These are phyloP conservation scores for Alternaria angustiovoidea DNA, from an alignment of 2,329 filamentous ascomycete genomes.

Conservation along the genomic window DNA sequence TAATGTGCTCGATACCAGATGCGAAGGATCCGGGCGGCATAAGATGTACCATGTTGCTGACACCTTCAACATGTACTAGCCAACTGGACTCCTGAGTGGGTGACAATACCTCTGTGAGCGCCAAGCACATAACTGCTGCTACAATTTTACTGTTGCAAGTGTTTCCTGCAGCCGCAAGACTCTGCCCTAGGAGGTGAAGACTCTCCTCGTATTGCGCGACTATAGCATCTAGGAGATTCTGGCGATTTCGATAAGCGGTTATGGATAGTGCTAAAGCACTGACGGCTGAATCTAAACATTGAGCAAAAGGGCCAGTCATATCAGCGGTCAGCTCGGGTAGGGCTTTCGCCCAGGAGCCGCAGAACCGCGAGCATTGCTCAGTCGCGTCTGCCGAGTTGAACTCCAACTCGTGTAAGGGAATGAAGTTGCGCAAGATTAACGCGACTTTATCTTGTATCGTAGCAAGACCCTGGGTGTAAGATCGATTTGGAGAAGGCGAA, in stretches of 20 bases:
- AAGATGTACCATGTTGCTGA: neutral
- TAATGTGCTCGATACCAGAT: neutral
- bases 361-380: conserved; percentile 1
- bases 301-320: neutral
- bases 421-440: conserved; percentile 1
- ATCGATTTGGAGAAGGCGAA: neutral
- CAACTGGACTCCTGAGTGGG: neutral
- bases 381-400: neutral
- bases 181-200: neutral
- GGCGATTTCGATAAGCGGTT: neutral
- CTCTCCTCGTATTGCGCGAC: neutral
- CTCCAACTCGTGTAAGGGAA: neutral
- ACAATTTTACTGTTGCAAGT: neutral
- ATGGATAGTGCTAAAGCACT: conserved; percentile 1
- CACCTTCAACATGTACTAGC: neutral
- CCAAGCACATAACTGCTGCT: neutral
- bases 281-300: neutral
- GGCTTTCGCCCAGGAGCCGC: neutral
- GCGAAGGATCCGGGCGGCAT: neutral
- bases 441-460: neutral
- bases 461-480: neutral
- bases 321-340: neutral
- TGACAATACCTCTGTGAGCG: neutral
- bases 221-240: neutral
- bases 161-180: neutral